Conservation (phyloP, 345 rosid species). For the Hibiscus trionum region DNA sequence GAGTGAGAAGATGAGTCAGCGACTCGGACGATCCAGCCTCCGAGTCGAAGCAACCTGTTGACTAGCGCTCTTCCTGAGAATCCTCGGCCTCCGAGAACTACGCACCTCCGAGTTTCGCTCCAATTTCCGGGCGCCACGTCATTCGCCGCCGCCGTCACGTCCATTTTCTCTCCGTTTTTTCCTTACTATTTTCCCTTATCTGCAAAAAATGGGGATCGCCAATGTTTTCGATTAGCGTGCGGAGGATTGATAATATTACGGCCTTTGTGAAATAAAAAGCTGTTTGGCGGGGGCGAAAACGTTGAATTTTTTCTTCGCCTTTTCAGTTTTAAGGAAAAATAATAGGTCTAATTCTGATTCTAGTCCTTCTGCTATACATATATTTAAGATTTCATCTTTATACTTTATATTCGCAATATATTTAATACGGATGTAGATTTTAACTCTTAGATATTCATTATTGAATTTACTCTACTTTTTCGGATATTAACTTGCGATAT, state of each 20-base stretch:
- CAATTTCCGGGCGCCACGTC: constrained; percentile 31
- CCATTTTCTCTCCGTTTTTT: constrained; percentile 2
- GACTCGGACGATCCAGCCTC: constrained; percentile 74
- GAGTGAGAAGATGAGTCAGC: constrained; percentile 52
- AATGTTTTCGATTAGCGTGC: constrained; percentile 4
- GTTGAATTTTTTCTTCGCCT: neutral
- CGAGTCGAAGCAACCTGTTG: constrained; percentile 47
- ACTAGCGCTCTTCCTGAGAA: constrained; percentile 77
- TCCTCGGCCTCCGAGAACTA: constrained; percentile 80
- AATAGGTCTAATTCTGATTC: neutral
- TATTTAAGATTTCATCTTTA: neutral
- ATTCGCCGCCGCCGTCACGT: constrained; percentile 18
- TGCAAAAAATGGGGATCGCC: constrained; percentile 15
- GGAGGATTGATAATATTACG: neutral
- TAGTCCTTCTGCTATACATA: neutral
- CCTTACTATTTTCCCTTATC: neutral
- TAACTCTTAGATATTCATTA: too few species aligned
- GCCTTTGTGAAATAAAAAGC: constrained; percentile 7
- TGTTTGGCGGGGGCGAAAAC: constrained; percentile 23
- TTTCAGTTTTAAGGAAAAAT: neutral
- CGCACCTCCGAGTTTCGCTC: constrained; percentile 44
- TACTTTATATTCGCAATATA: neutral
- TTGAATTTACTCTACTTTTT: too few species aligned
- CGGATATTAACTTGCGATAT: too few species aligned
- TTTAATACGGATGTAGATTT: too few species aligned